These are phyloP conservation scores for Powellomyces hirtus DNA, from an alignment of 192 early-diverging fungal genomes.

Conservation along the genomic window DNA sequence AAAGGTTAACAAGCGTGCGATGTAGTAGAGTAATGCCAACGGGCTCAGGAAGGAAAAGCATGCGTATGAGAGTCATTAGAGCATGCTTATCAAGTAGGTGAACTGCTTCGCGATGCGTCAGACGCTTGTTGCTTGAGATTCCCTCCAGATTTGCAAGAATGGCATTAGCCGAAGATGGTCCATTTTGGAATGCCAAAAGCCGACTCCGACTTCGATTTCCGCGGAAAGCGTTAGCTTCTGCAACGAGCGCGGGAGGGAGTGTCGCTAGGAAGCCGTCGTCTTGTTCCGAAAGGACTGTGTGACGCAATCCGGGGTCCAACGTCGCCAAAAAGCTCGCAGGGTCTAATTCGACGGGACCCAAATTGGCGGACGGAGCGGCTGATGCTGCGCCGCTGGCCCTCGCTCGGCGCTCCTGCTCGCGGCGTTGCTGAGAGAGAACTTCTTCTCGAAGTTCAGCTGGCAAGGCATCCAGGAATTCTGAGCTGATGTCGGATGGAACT, in stretches of 20 bases:
- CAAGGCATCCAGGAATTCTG: constrained; percentile 87
- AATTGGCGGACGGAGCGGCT: not conserved
- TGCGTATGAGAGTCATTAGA: constrained; percentile 76
- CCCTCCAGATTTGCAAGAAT: not conserved
- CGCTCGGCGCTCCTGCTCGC: constrained; percentile 66
- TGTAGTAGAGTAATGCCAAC: constrained; percentile 63
- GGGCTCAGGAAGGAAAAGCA: constrained; percentile 86
- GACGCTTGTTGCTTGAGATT: constrained; percentile 25
- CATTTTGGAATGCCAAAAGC: not conserved
- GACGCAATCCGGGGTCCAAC: constrained; percentile 53
- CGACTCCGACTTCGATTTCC: constrained; percentile 13
- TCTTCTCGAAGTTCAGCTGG: constrained; percentile 89
- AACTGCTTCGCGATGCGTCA: constrained; percentile 63
- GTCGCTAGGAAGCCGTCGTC: constrained; percentile 41
- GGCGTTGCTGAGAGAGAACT: constrained; percentile 71
- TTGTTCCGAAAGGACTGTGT: constrained; percentile 53
- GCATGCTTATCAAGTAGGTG: constrained; percentile 82
- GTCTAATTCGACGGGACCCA: constrained; percentile 40
- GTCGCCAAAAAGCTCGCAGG: constrained; percentile 55
- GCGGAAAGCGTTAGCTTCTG: constrained; percentile 50
- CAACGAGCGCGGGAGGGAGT: constrained; percentile 41
- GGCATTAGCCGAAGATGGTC: not conserved
- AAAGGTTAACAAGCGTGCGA: constrained; percentile 72
- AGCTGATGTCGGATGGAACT: constrained; percentile 32
- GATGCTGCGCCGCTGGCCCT: constrained; percentile 42